Evolutionary conservation across 805 yeast genomes (phyloP), one percentile per base, ranked within the genome.

Genomic region (Spathaspora gorwiae): DNA sequence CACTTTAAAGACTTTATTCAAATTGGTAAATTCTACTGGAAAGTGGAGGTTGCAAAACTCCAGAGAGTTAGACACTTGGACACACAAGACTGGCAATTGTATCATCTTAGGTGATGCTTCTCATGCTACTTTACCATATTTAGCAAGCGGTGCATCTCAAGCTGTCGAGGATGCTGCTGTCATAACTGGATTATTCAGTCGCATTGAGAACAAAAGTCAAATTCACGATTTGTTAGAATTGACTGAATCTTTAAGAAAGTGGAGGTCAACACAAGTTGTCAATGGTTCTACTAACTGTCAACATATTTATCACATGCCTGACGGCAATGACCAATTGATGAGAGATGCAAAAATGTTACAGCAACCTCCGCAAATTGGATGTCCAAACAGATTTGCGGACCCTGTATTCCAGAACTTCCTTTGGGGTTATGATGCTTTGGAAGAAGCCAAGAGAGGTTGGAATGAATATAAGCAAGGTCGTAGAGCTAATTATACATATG

Each of bases 81-180:
- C 51, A 31, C 62, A 62, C 46, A 34, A 47, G n/a, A 49, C 54
- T 5, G 65, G 61, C 6, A 56, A 56, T 15, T 54, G 62, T 19
- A 51, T 59, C 12, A 50, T 66, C 31, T 52, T 66, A 40, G 71
- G 72, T 2, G 71, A 66, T 46, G 59, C 71, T 1, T 55, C 59
- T 30, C 71, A 66, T 45, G 66, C 70, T 11, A 66, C 66, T 45
- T 59, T 66, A 27, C 68, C 68, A 9, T 63, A 63, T 47, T 51
- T 63, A 14, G 64, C 68, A 7, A 49, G 56, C 7, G 66, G 67
- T n/a, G 68, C 68, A 7, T 59, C 65, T 7, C 62, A 61, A 55
- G 65, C 67, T 4, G 49, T 62, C 34, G 68, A 62, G 47, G 68
- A 62, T 49, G 66, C 65, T 13, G 67, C 64, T 1, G 62, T 56